phyloP scores from a whole-genome alignment of 1,284 basidiomycete genomes.

The Moesziomyces sp. region DNA sequence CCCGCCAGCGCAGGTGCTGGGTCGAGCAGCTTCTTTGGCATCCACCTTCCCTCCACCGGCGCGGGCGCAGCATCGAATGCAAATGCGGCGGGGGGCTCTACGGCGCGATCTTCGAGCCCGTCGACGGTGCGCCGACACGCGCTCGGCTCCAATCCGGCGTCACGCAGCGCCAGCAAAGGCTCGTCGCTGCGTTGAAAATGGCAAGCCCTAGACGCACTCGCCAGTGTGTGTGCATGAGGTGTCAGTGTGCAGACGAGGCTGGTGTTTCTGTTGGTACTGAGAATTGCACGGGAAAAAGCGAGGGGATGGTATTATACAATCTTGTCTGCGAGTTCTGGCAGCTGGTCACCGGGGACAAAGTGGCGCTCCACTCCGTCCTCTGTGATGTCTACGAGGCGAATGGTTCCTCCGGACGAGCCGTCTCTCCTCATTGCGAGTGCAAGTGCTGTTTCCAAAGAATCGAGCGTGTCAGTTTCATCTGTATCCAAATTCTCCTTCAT shows the following conservation, averaged over 20 bases:
- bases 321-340: slow-evolving; percentile 55
- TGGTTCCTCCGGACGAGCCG: slow-evolving; percentile 96
- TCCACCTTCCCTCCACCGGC: slow-evolving; percentile 24
- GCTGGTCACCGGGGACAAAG: slow-evolving; percentile 84
- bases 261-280: background rate
- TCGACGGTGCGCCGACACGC: slow-evolving; percentile 22
- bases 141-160: slow-evolving; percentile 23
- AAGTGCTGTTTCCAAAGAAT: slow-evolving; percentile 73
- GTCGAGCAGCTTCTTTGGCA: slow-evolving; percentile 45
- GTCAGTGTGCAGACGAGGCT: background rate
- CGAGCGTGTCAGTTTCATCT: background rate
- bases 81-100: background rate
- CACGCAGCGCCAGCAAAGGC: slow-evolving; percentile 35
- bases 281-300: background rate
- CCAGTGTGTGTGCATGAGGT: background rate
- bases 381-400: slow-evolving; percentile 96
- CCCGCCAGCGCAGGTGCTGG: slow-evolving; percentile 10
- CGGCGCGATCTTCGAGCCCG: slow-evolving; percentile 17
- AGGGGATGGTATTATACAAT: slow-evolving; percentile 44
- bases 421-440: slow-evolving; percentile 96
- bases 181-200: slow-evolving; percentile 23
- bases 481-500: no score
- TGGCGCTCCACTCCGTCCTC: slow-evolving; percentile 88
- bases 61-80: slow-evolving; percentile 1
- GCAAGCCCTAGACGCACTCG: background rate